Base-by-base conservation (phyloP, 345 rosid genomes). In the Aegle marmelos region DNA sequence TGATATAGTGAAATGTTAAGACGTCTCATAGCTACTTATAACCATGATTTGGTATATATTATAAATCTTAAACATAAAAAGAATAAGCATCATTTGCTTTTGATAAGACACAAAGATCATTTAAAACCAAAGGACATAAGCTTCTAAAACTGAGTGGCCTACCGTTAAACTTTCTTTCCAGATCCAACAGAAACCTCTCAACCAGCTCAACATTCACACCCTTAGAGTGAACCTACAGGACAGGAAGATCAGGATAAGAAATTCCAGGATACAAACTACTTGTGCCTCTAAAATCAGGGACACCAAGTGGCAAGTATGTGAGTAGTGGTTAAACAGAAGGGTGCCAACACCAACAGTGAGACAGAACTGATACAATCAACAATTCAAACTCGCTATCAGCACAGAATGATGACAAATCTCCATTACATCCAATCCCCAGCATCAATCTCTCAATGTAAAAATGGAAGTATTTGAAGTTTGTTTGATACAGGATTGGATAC, bases 221-320 rank as follows among this genome's bases (percentile, higher is more conserved):
- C 85, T 87, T 92, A 73, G 97, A 91, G 80, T 92, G 95, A 84
- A 95, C 89, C 99, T 93, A 85, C 58, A 83, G 73, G 63, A 80
- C 14, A 72, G 36, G n/a, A 48, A 48, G n/a, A 56, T 54, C 17
- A 70, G 24, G 1, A 34, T 50, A 50, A 70, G 76, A 24, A 27
- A 8, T 21, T 9, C 41, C 39, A 33, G 54, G 58, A 75, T 33
- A 64, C 7, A 75, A 71, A 57, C 61, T 8, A 63, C 17, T 70
- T 33, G 53, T 33, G 66, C 37, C 76, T n/a, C 48, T 21, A 54
- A 28, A 74, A 58, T 30, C 57, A 74, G 56, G 68, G 17, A 11
- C 13, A 27, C 16, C 9, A 54, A 22, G n/a, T n/a, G n/a, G n/a
- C n/a, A n/a, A n/a, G 53, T n/a, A 81, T 14, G 7, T 14, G 36